Base-by-base conservation (phyloP, 768 basidiomycete species). In the Trametes cinnabarina region DNA sequence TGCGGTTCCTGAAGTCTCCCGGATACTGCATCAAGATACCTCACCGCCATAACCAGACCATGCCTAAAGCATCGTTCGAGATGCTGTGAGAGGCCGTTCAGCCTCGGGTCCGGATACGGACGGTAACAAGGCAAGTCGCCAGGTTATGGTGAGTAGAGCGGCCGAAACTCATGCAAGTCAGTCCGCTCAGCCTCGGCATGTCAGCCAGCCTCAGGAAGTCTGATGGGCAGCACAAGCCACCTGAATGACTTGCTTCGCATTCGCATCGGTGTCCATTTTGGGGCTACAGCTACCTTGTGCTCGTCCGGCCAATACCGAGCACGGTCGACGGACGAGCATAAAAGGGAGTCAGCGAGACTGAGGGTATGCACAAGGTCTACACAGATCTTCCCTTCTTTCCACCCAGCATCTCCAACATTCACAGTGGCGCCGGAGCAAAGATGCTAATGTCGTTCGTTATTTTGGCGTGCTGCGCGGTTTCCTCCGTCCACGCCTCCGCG, bases 231-330 rank as follows among this genome's bases (percentile, higher is more conserved):
- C 28, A 47, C 19, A 49, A 47, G 28, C 51, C 54, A 41, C 46
- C 51, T 59, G 44, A 25, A 10, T 53, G 51, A 42, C 51, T 59
- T 34, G 51, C 58, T 59, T 48, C 58, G 46, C 47, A 26, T 52
- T 39, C 44, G 49, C 26, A 28, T 43, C 48, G 40, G 41, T 23
- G 20, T 43, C 51, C 58, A 48, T 47, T 59, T 43, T 47, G 47
- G 58, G 58, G 30, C 8, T 32, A 39, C 57, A 23, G 28, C 44
- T 44, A 22, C 28, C 23, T 23, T 48, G 28, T 48, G 43, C 57
- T 48, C n/a, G 47, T 43, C 30, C n/a, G 11, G 40, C 41, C 28
- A 17, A 15, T 8, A 39, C 37, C 37, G 37, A 50, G 37, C 23
- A 26, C 14, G 23, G 15, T 11, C 20, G 14, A 26, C 14, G 23